A percentile compares a stretch with the other conserved stretches of the same genome.
These are phyloP conservation scores for Casaregolazyma suthepensis DNA, from an alignment of 1,139 yeast genomes.

Conservation along the genomic window DNA sequence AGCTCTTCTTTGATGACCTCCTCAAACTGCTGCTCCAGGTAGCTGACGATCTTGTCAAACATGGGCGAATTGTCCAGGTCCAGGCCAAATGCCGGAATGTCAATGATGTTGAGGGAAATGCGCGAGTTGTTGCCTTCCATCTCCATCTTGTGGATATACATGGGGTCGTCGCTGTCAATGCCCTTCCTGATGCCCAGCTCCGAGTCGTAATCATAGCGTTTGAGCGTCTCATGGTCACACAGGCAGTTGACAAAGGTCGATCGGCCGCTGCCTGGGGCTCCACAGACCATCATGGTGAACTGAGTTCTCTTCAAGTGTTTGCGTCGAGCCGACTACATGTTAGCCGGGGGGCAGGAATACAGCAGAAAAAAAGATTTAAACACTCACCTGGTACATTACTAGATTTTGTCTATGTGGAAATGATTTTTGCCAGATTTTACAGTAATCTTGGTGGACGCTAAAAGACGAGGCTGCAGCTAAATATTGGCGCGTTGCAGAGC, in stretches of 20 bases:
- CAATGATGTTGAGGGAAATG: slow-evolving; percentile 48
- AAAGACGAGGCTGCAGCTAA: neutral
- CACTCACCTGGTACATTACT: slow-evolving; percentile 2
- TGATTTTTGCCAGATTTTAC: neutral
- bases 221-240: slow-evolving; percentile 37
- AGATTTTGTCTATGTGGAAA: neutral
- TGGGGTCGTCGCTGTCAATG: slow-evolving; percentile 36
- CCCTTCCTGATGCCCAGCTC: slow-evolving; percentile 8
- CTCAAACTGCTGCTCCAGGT: slow-evolving; percentile 81
- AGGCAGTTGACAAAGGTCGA: slow-evolving; percentile 73
- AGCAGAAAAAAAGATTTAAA: neutral
- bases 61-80: slow-evolving; percentile 59
- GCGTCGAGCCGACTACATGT: slow-evolving; percentile 35
- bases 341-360: neutral
- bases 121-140: slow-evolving; percentile 33
- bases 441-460: neutral
- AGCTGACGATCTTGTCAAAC: slow-evolving; percentile 65
- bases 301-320: slow-evolving; percentile 75
- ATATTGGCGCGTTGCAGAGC: neutral
- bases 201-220: slow-evolving; percentile 7
- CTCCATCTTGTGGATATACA: slow-evolving; percentile 47
- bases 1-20: slow-evolving; percentile 88
- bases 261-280: slow-evolving; percentile 70
- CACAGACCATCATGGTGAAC: slow-evolving; percentile 71
- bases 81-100: slow-evolving; percentile 83